Percentiles rank a stretch among this genome's conserved stretches.
phyloP scores from a whole-genome alignment of 2,329 filamentous ascomycete species.

The Talaromyces sp. region DNA sequence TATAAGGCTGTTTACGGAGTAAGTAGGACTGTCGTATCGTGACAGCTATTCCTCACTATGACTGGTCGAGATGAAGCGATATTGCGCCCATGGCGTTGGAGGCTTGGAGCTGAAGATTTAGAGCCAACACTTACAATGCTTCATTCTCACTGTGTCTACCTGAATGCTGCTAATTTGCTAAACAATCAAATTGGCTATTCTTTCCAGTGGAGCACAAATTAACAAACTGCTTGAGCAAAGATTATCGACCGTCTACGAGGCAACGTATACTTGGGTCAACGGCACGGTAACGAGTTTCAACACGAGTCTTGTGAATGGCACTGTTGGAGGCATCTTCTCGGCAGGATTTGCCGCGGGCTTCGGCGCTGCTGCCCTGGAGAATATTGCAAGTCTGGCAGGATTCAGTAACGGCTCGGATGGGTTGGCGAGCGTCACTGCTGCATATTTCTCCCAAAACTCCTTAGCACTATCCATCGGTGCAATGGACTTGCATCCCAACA shows the following conservation, averaged over 20 bases:
- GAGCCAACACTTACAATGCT: neutral
- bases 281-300: constrained; percentile 2
- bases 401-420: neutral
- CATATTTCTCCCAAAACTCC: neutral
- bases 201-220: neutral
- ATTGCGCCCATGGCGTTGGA: too few relatives aligned
- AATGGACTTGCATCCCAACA: neutral
- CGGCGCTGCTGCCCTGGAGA: neutral
- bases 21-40: too few relatives aligned
- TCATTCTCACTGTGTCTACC: neutral
- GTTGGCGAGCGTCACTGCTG: neutral
- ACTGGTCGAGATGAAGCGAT: too few relatives aligned
- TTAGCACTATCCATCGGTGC: neutral
- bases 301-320: constrained; percentile 3
- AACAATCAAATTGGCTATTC: too few relatives aligned
- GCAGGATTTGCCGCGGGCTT: neutral
- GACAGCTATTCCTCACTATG: too few relatives aligned
- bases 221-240: neutral
- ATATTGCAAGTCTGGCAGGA: neutral
- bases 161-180: neutral
- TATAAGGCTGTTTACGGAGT: too few relatives aligned
- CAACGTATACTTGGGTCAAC: constrained; percentile 7
- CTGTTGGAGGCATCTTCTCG: neutral
- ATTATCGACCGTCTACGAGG: neutral
- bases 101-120: neutral